Evolutionary conservation across 306 rosid genomes (phyloP).

Genomic region (Crotalaria pallida): DNA sequence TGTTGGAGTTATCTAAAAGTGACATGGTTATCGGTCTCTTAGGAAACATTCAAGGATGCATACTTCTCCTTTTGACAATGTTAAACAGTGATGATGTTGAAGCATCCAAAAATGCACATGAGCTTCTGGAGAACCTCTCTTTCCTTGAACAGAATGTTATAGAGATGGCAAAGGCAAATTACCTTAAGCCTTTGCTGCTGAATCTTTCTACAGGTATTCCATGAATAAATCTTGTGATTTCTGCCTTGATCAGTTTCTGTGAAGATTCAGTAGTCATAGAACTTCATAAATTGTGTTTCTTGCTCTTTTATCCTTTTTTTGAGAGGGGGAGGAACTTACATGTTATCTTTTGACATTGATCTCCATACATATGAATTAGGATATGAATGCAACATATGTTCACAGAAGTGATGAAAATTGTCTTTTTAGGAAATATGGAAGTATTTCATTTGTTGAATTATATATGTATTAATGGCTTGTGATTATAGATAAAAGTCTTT

Average conservation of each 20-base stretch:
- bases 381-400: neutral
- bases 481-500: neutral
- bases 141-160: constrained; percentile 50
- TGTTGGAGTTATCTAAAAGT: constrained; percentile 52
- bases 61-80: constrained; percentile 58
- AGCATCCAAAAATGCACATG: constrained; percentile 44
- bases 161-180: constrained; percentile 68
- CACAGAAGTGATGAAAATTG: neutral
- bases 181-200: constrained; percentile 56
- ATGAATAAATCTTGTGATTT: neutral
- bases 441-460: neutral
- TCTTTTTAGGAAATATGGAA: neutral
- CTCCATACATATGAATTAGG: neutral
- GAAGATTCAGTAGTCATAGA: neutral
- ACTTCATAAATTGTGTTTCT: neutral
- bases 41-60: constrained; percentile 66
- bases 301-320: neutral
- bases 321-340: neutral
- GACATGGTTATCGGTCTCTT: constrained; percentile 29
- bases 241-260: constrained; percentile 7
- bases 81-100: constrained; percentile 44
- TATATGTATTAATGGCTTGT: neutral
- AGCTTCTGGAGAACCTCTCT: constrained; percentile 56
- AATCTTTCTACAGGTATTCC: constrained; percentile 62
- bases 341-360: neutral